Conservation (phyloP, 2,329 filamentous ascomycete species). For the Aspergillus puulaauensis region DNA sequence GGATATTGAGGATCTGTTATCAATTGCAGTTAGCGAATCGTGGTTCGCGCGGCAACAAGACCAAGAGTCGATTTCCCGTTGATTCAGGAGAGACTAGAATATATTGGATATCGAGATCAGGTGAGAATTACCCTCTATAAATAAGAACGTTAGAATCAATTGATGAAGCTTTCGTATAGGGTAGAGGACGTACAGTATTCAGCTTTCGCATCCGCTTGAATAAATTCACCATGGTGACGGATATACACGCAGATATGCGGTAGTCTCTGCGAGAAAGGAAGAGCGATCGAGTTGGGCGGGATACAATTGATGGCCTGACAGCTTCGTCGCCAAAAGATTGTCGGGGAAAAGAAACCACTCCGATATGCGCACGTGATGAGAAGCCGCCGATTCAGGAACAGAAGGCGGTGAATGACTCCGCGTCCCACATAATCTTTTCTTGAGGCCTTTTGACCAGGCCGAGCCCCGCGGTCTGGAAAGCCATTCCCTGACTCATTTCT, state of each 20-base stretch:
- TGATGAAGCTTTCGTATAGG: background rate
- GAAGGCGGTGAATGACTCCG: conserved; percentile 19
- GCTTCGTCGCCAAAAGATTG: background rate
- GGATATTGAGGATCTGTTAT: conserved; percentile 68
- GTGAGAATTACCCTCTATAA: conserved; percentile 2
- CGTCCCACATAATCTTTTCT: conserved; percentile 22
- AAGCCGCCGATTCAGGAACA: background rate
- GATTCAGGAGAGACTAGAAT: too few relatives aligned
- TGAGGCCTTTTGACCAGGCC: conserved; percentile 13
- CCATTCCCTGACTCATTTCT: conserved; percentile 11
- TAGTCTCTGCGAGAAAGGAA: background rate
- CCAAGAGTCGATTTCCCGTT: background rate
- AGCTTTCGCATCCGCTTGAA: conserved; percentile 71
- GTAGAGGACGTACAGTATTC: conserved; percentile 56
- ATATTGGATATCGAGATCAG: background rate
- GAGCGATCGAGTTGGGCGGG: background rate
- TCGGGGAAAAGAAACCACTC: conserved; percentile 23
- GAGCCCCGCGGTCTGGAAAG: conserved; percentile 19
- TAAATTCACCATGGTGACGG: conserved; percentile 46
- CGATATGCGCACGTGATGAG: conserved; percentile 20
- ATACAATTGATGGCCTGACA: background rate
- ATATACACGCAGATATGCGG: background rate
- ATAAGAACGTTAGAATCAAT: background rate
- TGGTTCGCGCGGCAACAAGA: background rate
- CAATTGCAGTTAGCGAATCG: background rate